Conservation (phyloP, 192 early-diverging fungal species). For the Coemansia sp. region DNA sequence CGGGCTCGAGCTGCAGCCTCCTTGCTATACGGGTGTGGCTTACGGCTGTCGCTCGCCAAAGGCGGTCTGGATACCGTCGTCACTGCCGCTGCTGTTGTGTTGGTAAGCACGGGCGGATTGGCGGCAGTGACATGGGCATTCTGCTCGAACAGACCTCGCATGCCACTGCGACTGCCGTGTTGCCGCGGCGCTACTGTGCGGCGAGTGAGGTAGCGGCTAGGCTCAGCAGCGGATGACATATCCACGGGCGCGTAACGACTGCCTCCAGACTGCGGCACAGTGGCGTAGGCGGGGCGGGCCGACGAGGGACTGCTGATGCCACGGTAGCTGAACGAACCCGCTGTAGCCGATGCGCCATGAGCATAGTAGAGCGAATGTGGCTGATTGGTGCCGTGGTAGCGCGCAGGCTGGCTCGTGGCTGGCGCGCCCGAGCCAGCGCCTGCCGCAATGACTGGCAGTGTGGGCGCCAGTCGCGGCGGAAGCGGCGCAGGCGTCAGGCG, state of each 20-base stretch:
- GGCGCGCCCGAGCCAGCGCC: not conserved
- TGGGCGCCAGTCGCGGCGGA: slow-evolving; percentile 12
- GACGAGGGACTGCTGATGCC: slow-evolving; percentile 7
- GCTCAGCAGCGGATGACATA: not conserved
- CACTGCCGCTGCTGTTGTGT: not conserved
- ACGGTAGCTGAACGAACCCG: slow-evolving; percentile 15
- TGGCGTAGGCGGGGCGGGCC: not conserved
- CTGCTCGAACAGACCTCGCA: slow-evolving; percentile 11
- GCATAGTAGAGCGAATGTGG: slow-evolving; percentile 54
- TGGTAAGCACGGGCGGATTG: not conserved
- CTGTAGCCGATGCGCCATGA: slow-evolving; percentile 31
- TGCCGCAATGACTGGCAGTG: not conserved
- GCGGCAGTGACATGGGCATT: not conserved
- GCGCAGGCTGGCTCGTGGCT: slow-evolving; percentile 23
- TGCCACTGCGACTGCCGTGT: slow-evolving; percentile 6
- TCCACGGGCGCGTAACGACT: slow-evolving; percentile 2
- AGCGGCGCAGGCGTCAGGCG: slow-evolving; percentile 12
- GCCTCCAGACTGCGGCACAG: not conserved
- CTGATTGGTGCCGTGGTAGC: slow-evolving; percentile 53
- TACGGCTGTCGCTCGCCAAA: not conserved
- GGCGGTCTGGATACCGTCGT: not conserved
- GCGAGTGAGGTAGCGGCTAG: slow-evolving; percentile 7
- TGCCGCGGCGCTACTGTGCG: not conserved
- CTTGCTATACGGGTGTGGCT: not conserved
- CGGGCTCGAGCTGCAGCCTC: slow-evolving; percentile 11